phyloP scores from a whole-genome alignment of 495 filamentous ascomycete genomes.

The Trichoderma asperelloides region DNA sequence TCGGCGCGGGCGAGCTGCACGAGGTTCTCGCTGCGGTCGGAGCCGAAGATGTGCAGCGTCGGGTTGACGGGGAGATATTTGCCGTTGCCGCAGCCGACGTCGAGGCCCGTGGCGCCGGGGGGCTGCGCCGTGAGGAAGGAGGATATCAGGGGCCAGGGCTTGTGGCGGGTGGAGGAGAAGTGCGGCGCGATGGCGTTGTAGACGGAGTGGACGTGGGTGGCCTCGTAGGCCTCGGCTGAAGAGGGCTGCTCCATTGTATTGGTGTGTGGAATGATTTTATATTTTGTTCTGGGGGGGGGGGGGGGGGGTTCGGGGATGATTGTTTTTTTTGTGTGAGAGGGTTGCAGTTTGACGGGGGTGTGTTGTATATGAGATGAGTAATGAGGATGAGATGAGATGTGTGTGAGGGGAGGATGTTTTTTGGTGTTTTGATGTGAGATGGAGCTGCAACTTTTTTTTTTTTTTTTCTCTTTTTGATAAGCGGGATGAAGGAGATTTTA shows the following conservation, averaged over 20 bases:
- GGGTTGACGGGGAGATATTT: conserved; percentile 83
- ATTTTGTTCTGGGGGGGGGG: not conserved
- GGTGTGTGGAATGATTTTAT: not conserved
- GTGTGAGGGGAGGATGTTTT: no score
- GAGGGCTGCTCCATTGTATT: conserved; percentile 6
- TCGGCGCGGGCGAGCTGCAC: conserved; percentile 61
- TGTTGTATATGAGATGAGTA: no score
- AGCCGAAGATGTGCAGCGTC: conserved; percentile 73
- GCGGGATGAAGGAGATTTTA: no score
- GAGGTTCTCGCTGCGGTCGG: conserved; percentile 76
- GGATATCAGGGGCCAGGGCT: conserved; percentile 93
- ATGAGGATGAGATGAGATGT: no score
- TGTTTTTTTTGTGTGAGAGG: no score
- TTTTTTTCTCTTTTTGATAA: no score
- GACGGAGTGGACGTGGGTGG: conserved; percentile 78
- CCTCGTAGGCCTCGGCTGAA: conserved; percentile 56
- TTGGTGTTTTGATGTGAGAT: no score
- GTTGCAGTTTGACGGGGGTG: no score
- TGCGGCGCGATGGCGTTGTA: conserved; percentile 92
- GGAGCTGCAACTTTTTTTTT: no score
- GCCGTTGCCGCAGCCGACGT: conserved; percentile 93
- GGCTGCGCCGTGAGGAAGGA: conserved; percentile 59
- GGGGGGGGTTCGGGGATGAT: no score
- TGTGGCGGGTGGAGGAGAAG: conserved; percentile 92
- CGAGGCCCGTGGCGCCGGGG: conserved; percentile 73